Conservation (phyloP, 2,329 filamentous ascomycete genomes). For the Calycina marina region DNA sequence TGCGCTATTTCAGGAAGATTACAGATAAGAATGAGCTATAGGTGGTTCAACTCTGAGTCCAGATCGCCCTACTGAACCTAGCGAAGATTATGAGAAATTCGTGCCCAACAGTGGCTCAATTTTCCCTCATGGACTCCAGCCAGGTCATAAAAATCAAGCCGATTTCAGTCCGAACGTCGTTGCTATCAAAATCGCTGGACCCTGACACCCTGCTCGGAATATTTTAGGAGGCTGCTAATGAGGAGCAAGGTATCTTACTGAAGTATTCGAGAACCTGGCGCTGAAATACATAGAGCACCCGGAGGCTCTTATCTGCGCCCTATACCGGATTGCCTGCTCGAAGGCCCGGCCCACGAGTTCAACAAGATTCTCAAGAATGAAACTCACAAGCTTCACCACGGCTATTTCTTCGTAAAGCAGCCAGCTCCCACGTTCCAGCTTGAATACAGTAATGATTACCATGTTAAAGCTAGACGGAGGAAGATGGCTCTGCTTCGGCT, state of each 20-base stretch:
- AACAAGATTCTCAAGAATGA: slow-evolving; percentile 45
- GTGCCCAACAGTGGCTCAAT: slow-evolving; percentile 19
- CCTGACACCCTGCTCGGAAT: slow-evolving; percentile 59
- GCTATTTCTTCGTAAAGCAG: slow-evolving; percentile 66
- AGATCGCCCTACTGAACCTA: slow-evolving; percentile 61
- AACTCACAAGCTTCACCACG: slow-evolving; percentile 49
- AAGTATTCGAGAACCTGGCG: slow-evolving; percentile 57
- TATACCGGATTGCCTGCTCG: slow-evolving; percentile 61
- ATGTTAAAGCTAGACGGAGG: slow-evolving; percentile 30
- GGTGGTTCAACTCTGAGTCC: slow-evolving; percentile 55
- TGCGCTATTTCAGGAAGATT: slow-evolving; percentile 49
- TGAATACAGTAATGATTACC: slow-evolving; percentile 18
- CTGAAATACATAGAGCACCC: slow-evolving; percentile 52
- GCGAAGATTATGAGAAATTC: slow-evolving; percentile 31
- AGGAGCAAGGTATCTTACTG: slow-evolving; percentile 51
- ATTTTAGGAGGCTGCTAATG: slow-evolving; percentile 52
- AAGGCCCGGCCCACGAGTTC: slow-evolving; percentile 42
- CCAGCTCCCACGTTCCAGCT: slow-evolving; percentile 27
- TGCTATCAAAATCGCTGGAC: slow-evolving; percentile 58
- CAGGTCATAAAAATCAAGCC: slow-evolving; percentile 28
- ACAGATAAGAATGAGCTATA: slow-evolving; percentile 48
- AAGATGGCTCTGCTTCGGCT: too few species aligned
- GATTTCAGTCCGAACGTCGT: slow-evolving; percentile 77
- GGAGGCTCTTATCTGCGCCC: slow-evolving; percentile 64
- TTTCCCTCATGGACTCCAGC: slow-evolving; percentile 19